Evolutionary conservation across 192 early-diverging fungal genomes (phyloP).

Genomic region (Coemansia sp.): DNA sequence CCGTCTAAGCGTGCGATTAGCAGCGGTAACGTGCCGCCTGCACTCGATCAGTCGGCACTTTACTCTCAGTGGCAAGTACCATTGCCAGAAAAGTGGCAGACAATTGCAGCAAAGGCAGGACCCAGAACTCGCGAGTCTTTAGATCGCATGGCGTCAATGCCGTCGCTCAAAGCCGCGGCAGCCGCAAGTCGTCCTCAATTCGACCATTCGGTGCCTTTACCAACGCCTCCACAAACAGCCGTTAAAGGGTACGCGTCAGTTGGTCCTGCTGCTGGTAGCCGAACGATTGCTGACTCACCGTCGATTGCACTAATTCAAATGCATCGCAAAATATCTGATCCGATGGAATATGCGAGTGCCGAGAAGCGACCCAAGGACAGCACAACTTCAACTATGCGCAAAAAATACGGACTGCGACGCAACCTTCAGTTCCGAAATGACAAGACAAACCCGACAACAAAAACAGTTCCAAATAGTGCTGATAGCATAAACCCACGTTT

Average conservation of each 20-base stretch:
- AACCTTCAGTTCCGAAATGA: conserved; percentile 46
- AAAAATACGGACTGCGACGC: conserved; percentile 43
- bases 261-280: conserved; percentile 7
- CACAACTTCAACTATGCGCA: conserved; percentile 35
- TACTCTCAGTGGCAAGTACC: conserved; percentile 26
- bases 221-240: conserved; percentile 10
- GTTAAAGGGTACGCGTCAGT: conserved; percentile 11
- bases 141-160: conserved; percentile 52
- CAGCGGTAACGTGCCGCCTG: conserved; percentile 20
- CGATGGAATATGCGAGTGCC: conserved; percentile 38
- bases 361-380: conserved; percentile 36
- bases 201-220: conserved; percentile 32
- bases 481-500: conserved; percentile 19
- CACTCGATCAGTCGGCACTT: conserved; percentile 6
- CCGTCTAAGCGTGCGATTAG: conserved; percentile 36
- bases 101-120: background rate
- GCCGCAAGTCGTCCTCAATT: conserved; percentile 20
- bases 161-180: conserved; percentile 24
- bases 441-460: conserved; percentile 9
- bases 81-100: conserved; percentile 17
- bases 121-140: conserved; percentile 33
- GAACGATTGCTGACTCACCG: background rate
- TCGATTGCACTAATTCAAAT: conserved; percentile 12
- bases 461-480: conserved; percentile 8
- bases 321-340: conserved; percentile 47